These are phyloP conservation scores for Saccharomyces pastorianus DNA, from an alignment of 1,139 yeast genomes.

Conservation along the genomic window DNA sequence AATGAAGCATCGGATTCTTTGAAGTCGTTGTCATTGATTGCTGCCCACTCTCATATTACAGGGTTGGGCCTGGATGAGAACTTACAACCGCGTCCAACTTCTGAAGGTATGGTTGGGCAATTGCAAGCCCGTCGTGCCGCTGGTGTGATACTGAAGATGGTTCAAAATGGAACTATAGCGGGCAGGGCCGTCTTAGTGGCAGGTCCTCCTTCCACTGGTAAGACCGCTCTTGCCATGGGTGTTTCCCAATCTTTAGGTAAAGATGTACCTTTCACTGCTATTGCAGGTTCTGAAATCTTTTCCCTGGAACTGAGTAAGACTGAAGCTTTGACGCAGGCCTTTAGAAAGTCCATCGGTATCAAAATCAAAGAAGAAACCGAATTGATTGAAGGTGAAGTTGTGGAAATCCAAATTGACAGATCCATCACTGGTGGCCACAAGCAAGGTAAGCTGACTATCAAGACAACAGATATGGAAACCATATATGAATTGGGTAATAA, in stretches of 20 bases:
- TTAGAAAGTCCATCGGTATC: slow-evolving; percentile 91
- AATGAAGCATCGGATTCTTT: slow-evolving; percentile 36
- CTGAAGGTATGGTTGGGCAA: slow-evolving; percentile 98
- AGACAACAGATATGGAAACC: slow-evolving; percentile 98
- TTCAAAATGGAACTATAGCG: slow-evolving; percentile 87
- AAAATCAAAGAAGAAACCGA: slow-evolving; percentile 95
- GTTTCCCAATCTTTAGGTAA: slow-evolving; percentile 78
- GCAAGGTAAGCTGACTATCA: slow-evolving; percentile 93
- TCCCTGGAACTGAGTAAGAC: slow-evolving; percentile 90
- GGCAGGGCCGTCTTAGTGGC: slow-evolving; percentile 94
- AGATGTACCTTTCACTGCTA: slow-evolving; percentile 92
- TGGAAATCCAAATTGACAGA: slow-evolving; percentile 94
- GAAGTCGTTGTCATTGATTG: slow-evolving; percentile 63
- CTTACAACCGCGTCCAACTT: slow-evolving; percentile 68
- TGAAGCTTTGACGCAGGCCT: slow-evolving; percentile 91
- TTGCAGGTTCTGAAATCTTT: slow-evolving; percentile 89
- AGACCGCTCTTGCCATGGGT: slow-evolving; percentile 98
- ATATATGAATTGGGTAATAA: slow-evolving; percentile 94
- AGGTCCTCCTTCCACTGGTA: slow-evolving; percentile 98
- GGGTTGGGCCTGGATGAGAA: slow-evolving; percentile 95
- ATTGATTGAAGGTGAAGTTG: slow-evolving; percentile 96
- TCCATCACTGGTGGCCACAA: slow-evolving; percentile 96
- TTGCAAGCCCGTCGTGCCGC: slow-evolving; percentile 91
- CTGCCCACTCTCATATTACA: slow-evolving; percentile 94
- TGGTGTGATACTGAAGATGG: slow-evolving; percentile 87